Percentiles rank a stretch among this genome's conserved stretches.
These are phyloP conservation scores for Nepenthes alata DNA, from an alignment of 179 eudicot genomes.

Conservation along the genomic window DNA sequence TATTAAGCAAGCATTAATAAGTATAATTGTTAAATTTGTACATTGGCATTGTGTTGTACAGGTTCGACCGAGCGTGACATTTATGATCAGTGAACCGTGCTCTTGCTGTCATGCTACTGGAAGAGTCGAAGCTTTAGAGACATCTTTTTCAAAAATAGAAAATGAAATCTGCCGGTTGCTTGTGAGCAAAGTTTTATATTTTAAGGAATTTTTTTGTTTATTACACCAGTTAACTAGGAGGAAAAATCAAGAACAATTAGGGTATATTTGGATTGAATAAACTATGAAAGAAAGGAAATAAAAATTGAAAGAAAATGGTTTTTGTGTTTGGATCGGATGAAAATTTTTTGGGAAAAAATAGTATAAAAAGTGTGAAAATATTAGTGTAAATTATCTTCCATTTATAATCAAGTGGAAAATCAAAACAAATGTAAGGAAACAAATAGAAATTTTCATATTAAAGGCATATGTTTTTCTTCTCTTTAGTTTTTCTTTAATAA, in stretches of 20 bases:
- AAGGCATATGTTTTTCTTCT: no score
- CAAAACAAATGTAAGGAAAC: neutral
- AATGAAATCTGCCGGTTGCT: slow-evolving; percentile 80
- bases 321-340: no score
- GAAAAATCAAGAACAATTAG: neutral
- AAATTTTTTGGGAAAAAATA: no score
- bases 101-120: slow-evolving; percentile 83
- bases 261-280: neutral
- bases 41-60: slow-evolving; percentile 15
- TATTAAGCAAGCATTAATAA: no score
- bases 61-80: slow-evolving; percentile 96
- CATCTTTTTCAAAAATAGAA: slow-evolving; percentile 84
- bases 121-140: slow-evolving; percentile 89
- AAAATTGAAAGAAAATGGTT: no score
- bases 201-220: neutral
- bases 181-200: slow-evolving; percentile 32
- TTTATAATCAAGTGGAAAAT: no score
- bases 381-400: neutral
- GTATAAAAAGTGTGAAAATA: no score
- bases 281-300: no score
- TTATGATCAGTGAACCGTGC: slow-evolving; percentile 90
- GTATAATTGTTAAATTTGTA: neutral
- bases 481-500: no score
- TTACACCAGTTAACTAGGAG: neutral
- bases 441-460: neutral